phyloP scores from a whole-genome alignment of 306 rosid species.

The Pyrus communis region DNA sequence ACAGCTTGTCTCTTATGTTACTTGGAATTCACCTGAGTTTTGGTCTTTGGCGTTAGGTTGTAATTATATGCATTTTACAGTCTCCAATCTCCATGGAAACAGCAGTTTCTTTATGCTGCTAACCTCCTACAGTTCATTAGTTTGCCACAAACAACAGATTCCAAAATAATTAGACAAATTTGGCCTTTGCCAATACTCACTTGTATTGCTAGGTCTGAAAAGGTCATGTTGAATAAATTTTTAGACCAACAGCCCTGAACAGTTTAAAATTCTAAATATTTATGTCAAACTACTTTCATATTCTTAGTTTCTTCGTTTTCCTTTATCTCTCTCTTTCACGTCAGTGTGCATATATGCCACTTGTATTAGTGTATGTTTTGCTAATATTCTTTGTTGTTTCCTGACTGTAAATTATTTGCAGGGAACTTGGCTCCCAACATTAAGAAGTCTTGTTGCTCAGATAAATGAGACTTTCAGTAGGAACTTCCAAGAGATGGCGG shows the following conservation, averaged over 20 bases:
- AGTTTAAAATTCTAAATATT: background rate
- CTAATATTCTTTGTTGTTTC: background rate
- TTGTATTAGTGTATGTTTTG: background rate
- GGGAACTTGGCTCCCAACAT: constrained; percentile 85
- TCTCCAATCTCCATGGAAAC: background rate
- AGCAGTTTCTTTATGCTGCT: background rate
- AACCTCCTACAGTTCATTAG: no score
- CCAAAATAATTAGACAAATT: background rate
- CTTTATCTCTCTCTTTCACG: background rate
- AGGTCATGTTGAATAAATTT: background rate
- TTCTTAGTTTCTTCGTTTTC: background rate
- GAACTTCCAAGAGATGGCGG: constrained; percentile 97
- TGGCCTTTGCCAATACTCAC: background rate
- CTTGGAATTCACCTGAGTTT: background rate
- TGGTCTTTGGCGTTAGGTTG: background rate
- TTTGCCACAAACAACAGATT: background rate
- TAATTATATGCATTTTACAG: background rate
- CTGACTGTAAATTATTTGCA: constrained; percentile 19
- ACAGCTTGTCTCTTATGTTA: background rate
- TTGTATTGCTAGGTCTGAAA: background rate
- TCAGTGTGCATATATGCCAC: background rate
- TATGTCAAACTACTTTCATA: background rate
- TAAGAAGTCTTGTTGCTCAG: constrained; percentile 76
- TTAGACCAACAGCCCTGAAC: background rate
- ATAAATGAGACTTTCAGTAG: constrained; percentile 79